phyloP scores from a whole-genome alignment of 2,329 filamentous ascomycete genomes.

The Trichoderma koningiopsis region DNA sequence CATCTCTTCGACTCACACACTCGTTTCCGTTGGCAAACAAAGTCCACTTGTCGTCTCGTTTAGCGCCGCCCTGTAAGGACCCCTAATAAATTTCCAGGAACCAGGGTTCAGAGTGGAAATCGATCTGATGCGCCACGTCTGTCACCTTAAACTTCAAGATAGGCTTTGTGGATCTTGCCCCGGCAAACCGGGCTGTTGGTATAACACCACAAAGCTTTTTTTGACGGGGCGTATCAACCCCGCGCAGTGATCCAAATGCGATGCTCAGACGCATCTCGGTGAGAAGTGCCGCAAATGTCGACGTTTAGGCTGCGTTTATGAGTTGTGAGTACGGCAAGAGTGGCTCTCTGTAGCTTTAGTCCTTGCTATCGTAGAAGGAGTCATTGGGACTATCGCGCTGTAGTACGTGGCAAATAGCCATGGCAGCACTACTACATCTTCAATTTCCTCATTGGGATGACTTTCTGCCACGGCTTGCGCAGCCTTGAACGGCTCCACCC shows the following conservation, averaged over 20 bases:
- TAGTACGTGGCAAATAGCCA: neutral
- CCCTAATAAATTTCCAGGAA: too few species aligned
- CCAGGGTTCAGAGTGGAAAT: too few species aligned
- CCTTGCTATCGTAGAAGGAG: neutral
- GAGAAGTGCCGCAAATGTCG: neutral
- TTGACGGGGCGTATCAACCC: neutral
- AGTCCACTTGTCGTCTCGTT: neutral
- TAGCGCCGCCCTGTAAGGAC: neutral
- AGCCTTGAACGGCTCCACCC: neutral
- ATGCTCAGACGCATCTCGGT: neutral
- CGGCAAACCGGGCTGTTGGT: neutral
- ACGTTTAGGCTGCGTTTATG: neutral
- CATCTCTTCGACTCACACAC: neutral
- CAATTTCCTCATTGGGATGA: neutral
- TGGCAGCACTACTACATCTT: neutral
- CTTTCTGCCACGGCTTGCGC: fast-evolving
- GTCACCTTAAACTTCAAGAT: too few species aligned
- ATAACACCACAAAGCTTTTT: neutral
- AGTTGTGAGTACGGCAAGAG: neutral
- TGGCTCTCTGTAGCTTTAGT: neutral
- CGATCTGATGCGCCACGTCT: too few species aligned
- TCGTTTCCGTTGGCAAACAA: neutral
- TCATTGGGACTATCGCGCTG: neutral
- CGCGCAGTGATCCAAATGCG: neutral
- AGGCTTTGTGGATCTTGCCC: too few species aligned